Evolutionary conservation across 1,284 basidiomycete species (phyloP).

Genomic region (Marasmius tenuissimus): DNA sequence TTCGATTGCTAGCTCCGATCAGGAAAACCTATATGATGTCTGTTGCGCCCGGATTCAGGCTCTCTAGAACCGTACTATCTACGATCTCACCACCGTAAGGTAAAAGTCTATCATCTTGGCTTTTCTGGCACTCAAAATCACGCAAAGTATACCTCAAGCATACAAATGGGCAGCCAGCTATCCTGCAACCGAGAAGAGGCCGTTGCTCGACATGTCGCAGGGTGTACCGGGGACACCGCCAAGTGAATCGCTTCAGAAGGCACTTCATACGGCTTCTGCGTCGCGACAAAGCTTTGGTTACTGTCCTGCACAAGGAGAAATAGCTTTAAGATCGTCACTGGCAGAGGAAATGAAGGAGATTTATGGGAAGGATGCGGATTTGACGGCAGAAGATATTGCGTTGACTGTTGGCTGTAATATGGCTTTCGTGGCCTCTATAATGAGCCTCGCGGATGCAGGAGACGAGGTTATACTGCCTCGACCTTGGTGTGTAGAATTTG

Average conservation of each 20-base stretch:
- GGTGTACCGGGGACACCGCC: constrained; percentile 74
- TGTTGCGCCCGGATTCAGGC: constrained; percentile 27
- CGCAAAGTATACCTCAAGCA: constrained; percentile 64
- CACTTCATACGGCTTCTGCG: constrained; percentile 46
- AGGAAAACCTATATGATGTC: background rate
- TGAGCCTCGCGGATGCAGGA: constrained; percentile 68
- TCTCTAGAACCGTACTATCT: constrained; percentile 38
- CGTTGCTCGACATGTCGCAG: constrained; percentile 77
- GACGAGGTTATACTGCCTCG: constrained; percentile 80
- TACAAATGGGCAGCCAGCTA: constrained; percentile 64
- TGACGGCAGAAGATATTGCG: constrained; percentile 56
- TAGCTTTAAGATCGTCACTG: constrained; percentile 54
- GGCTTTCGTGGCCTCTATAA: constrained; percentile 66
- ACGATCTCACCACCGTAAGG: constrained; percentile 44
- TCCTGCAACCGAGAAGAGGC: constrained; percentile 38
- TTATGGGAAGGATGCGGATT: constrained; percentile 55
- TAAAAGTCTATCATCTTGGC: background rate
- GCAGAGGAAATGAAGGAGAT: constrained; percentile 63
- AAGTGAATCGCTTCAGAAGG: constrained; percentile 49
- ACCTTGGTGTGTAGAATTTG: constrained; percentile 55
- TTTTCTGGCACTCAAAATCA: background rate
- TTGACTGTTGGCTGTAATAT: constrained; percentile 72
- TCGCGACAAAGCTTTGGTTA: constrained; percentile 60
- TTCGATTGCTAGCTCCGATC: background rate
- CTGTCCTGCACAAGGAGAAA: constrained; percentile 67